Base-by-base conservation (phyloP, 1,139 yeast genomes). In the Pichia sorboxylosa region DNA sequence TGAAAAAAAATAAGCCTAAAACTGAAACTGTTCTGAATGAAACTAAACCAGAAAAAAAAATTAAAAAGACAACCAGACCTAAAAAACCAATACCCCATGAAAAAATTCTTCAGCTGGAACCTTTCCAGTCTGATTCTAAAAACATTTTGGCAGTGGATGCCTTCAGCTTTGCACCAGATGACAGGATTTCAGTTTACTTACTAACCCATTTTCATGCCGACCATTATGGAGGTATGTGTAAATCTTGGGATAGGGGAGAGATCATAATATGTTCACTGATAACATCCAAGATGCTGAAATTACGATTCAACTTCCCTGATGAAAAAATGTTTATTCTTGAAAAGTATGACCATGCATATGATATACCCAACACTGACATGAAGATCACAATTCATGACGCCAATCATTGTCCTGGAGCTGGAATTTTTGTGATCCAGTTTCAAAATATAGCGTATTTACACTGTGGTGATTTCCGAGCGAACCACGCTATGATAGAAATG, bases 331-430 rank as follows among this genome's bases (percentile, higher is more conserved):
- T 82, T 13, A 54, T 63, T 37, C 51, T 51, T 2, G 35, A 39
- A 10, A 40, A 39, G 4, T 41, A 41, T 35, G 38, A 39, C 13
- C 30, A 37, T 16, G 49, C 64, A 17, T 40, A 41, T 5, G 41
- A 46, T 16, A 45, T 67, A 2, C 55, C 55, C 1, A 52, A 57
- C 3, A 73, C 74, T 2, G 63, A 69, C 0, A 53, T 83, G 1
- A 63, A 64, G 29, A 85, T 83, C 0, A 67, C 75, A 0, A 62
- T 77, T 8, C 57, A 80, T 8, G 83, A 82, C 41, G 98, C 97
- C 0, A 87, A 90, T 45, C 98, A 90, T 55, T 90, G 98, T 54
- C 97, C 97, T 1, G 98, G 98, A 2, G 83, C 96, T 1, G 84
- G 73, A 0, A 69, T 90, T 0, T 80, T 85, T 40, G 55, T 85